Evolutionary conservation across 371 early-diverging fungal genomes (phyloP).

Genomic region (Haplosporangium sp.): DNA sequence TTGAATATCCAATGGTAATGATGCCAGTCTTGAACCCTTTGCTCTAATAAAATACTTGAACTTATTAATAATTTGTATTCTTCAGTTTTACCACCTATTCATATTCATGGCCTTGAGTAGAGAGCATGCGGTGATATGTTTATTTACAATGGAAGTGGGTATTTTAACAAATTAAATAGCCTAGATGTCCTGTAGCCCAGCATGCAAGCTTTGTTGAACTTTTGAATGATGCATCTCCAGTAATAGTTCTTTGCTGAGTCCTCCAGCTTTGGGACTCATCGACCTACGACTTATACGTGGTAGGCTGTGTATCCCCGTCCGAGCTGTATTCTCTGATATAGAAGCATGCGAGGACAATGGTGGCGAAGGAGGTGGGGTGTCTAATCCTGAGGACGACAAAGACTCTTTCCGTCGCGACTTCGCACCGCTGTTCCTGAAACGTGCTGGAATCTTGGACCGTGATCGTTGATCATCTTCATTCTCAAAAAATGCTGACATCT

Average conservation of each 20-base stretch:
- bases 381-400: conserved; percentile 17
- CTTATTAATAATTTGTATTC: no score
- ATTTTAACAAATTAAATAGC: background rate
- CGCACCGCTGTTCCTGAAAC: conserved; percentile 32
- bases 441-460: conserved; percentile 26
- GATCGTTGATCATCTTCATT: conserved; percentile 42
- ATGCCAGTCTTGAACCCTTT: no score
- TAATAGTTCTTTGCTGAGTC: conserved; percentile 38
- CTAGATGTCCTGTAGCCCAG: conserved; percentile 25
- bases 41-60: no score
- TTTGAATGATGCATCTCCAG: conserved; percentile 52
- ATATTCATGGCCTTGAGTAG: no score
- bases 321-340: conserved; percentile 6
- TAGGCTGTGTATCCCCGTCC: conserved; percentile 17
- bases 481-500: conserved; percentile 32
- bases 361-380: conserved; percentile 51
- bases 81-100: no score
- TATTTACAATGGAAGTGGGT: background rate
- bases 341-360: conserved; percentile 28
- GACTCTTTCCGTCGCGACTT: conserved; percentile 14
- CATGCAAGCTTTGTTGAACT: conserved; percentile 39
- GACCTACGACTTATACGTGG: conserved; percentile 39
- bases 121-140: background rate
- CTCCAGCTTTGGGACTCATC: conserved; percentile 49
- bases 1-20: no score